These are phyloP conservation scores for Coniella vitis DNA, from an alignment of 2,329 filamentous ascomycete species.

Conservation along the genomic window DNA sequence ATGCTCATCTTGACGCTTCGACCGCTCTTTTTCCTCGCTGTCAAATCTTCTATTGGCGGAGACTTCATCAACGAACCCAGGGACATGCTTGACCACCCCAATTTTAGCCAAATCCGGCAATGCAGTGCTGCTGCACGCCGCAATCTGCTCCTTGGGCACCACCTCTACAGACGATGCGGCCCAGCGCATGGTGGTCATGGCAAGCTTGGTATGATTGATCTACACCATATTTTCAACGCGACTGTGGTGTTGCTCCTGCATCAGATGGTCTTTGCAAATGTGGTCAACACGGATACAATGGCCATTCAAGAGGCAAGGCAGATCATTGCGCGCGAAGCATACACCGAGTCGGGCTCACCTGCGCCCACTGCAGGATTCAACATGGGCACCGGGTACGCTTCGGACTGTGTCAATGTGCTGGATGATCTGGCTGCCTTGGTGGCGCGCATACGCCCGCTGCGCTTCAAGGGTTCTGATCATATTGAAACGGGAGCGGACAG, in stretches of 20 bases:
- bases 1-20: slow-evolving; percentile 42
- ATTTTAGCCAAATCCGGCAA: slow-evolving; percentile 20
- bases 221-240: slow-evolving; percentile 46
- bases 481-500: neutral
- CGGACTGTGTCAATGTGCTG: slow-evolving; percentile 14
- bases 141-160: slow-evolving; percentile 38
- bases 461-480: slow-evolving; percentile 11
- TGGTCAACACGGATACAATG: slow-evolving; percentile 22
- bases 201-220: slow-evolving; percentile 36
- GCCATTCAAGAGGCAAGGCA: slow-evolving; percentile 35
- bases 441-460: slow-evolving; percentile 8
- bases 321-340: slow-evolving; percentile 33
- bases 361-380: slow-evolving; percentile 20
- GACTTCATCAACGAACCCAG: slow-evolving; percentile 25
- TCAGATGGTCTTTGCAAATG: slow-evolving; percentile 32
- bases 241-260: slow-evolving; percentile 41
- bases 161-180: slow-evolving; percentile 19
- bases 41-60: slow-evolving; percentile 39
- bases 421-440: slow-evolving; percentile 10
- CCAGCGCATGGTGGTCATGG: slow-evolving; percentile 24
- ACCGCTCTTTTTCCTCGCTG: slow-evolving; percentile 39
- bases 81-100: slow-evolving; percentile 23
- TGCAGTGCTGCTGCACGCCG: slow-evolving; percentile 38
- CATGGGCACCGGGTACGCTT: slow-evolving; percentile 10
- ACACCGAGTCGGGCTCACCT: slow-evolving; percentile 3